phyloP scores from a whole-genome alignment of 208 protist species.

The Leishmania tarentolae region DNA sequence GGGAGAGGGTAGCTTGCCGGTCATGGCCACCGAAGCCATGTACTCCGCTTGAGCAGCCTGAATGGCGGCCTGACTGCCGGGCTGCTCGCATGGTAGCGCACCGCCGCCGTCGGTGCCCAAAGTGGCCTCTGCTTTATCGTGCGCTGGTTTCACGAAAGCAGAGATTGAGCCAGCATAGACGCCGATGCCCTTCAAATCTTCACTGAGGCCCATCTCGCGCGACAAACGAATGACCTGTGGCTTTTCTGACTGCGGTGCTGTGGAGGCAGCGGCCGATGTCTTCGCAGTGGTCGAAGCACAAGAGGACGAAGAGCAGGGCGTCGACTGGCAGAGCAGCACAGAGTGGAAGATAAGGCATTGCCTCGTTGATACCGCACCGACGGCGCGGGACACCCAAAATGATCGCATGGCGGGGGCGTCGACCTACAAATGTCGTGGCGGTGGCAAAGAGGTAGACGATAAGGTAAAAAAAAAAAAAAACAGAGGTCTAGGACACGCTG shows the following conservation, averaged over 20 bases:
- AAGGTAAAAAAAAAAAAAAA: background rate
- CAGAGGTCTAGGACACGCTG: background rate
- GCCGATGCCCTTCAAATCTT: conserved; percentile 59
- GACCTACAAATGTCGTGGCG: background rate
- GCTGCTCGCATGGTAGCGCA: conserved; percentile 65
- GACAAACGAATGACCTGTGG: conserved; percentile 35
- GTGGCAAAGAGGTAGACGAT: background rate
- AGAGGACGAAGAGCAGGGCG: background rate
- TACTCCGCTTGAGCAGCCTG: conserved; percentile 56
- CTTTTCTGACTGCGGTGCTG: conserved; percentile 17
- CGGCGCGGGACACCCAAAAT: background rate
- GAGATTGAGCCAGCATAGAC: conserved; percentile 85
- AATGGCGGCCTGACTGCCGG: conserved; percentile 37
- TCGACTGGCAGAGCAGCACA: background rate
- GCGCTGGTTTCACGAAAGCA: conserved; percentile 70
- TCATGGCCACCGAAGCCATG: conserved; percentile 65
- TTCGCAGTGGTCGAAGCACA: background rate
- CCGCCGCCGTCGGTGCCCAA: conserved; percentile 13
- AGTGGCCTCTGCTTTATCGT: conserved; percentile 33
- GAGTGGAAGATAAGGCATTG: background rate
- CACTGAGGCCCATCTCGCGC: conserved; percentile 65
- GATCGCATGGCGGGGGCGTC: background rate
- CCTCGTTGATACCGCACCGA: background rate
- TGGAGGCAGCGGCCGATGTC: background rate
- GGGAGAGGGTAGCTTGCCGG: conserved; percentile 67